Base-by-base conservation (phyloP, 2,329 filamentous ascomycete genomes). In the Colletotrichum acutatum region DNA sequence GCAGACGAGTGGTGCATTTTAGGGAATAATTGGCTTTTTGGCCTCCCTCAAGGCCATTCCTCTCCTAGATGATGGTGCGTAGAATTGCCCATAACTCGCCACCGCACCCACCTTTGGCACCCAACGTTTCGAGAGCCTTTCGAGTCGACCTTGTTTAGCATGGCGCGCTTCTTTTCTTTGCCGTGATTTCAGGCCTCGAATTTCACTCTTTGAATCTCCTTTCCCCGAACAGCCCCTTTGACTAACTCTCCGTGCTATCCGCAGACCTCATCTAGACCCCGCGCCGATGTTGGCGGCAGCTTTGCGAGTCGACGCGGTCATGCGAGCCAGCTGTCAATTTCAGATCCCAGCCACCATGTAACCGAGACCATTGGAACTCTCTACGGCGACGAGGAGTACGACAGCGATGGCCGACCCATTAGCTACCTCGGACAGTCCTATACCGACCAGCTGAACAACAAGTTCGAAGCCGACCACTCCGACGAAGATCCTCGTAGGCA, bases 311-410 rank as follows among this genome's bases (percentile, higher is more conserved):
- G 88, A 82, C 89, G 89, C 79, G 89, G 89, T 76, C 89, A 90
- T 82, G 83, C 82, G 73, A 88, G 83, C 79, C 88, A 90, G 78
- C 84, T 90, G 63, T 91, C 89, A 69, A 91, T 97, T 82, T 97
- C 94, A 82, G 95, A 98, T 84, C 93, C 95, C 74, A 95, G 90
- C 84, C 95, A 98, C 84, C 95, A 98, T 89, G 94, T 98, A 81
- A 98, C 95, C 69, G 95, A 98, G 83, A 93, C 95, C 72, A 97
- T 98, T 83, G 94, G 94, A 65, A 95, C 95, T 78, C 90, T 97
- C 83, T 98, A 98, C 83, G 94, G 93, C 78, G 93, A 94, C 79
- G 90, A 91, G 79, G 90, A 92, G 76, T 90, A 94, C 78, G 88
- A 90, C 77, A 85, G 86, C 72, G 82, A 84, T 68, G 82, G 85